Base-by-base conservation (phyloP, 108 stramenopile genomes). In the Discostella stelligeroides region DNA sequence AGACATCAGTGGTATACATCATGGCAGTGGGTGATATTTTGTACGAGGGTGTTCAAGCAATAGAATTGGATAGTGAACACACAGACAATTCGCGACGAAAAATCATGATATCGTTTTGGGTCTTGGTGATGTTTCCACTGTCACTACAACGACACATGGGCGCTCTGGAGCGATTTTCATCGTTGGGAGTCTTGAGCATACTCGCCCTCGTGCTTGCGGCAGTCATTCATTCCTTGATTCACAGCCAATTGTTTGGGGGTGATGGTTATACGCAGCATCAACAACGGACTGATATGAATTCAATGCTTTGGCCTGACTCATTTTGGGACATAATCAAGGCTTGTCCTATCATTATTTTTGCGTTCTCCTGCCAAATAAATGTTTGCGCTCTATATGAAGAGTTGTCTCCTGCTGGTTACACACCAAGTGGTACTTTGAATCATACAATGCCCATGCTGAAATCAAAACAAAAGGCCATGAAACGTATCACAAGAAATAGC, bases 311-410 rank as follows among this genome's bases (percentile, higher is more conserved):
- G 82, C 86, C 86, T 2, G 64, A 59, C 9, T 82, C 66, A 2
- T 70, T 60, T 21, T 62, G 60, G 12, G 66, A 82, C 60, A 78
- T 90, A 0, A 48, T 92, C 4, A 70, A 58, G 47, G 91, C 91
- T n/a, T 90, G 85, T 75, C 91, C 91, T 30, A 90, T 92, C 30
- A 75, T 90, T 10, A 80, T 92, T 18, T 92, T 89, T 85, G 91
- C 91, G 7, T 90, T 89, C 70, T 85, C 84, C 14, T 92, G 87
- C 48, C 91, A 92, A 79, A 84, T 90, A n/a, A 92, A 90, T 70
- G 88, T 92, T 17, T 86, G 82, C 50, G 74, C 84, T 20, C 90
- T 92, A 42, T 92, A 83, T 45, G 80, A 85, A 43, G 91, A 92
- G 59, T 53, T 90, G 17, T 65, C 63, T 64, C 72, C 56, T 13